Evolutionary conservation across 805 yeast species (phyloP).

Genomic region (Metschnikowia kofuensis): DNA sequence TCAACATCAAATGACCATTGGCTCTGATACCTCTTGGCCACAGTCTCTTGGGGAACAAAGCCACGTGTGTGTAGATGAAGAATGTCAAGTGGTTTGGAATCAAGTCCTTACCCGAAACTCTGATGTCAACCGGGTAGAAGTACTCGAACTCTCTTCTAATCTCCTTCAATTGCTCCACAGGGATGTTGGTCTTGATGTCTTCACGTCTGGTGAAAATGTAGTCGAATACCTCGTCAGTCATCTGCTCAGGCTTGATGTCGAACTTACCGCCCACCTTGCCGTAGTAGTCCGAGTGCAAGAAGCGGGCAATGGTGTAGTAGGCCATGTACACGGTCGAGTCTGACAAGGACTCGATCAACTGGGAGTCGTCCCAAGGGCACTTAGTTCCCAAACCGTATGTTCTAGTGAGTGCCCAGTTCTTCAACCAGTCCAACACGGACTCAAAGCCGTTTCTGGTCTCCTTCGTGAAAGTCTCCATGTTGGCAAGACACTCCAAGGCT

Average conservation of each 20-base stretch:
- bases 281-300: constrained; percentile 81
- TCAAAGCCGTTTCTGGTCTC: constrained; percentile 92
- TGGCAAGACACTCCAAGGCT: constrained; percentile 73
- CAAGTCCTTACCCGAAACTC: constrained; percentile 94
- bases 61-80: constrained; percentile 89
- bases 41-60: constrained; percentile 81
- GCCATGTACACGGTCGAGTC: constrained; percentile 97
- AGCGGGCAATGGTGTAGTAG: constrained; percentile 84
- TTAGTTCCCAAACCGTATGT: constrained; percentile 93
- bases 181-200: constrained; percentile 53
- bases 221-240: constrained; percentile 93
- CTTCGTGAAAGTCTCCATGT: constrained; percentile 73
- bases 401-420: constrained; percentile 98
- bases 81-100: constrained; percentile 96
- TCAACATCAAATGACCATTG: constrained; percentile 92
- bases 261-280: constrained; percentile 75
- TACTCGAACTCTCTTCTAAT: constrained; percentile 94
- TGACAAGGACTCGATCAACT: constrained; percentile 89
- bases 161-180: constrained; percentile 59
- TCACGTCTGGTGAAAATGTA: constrained; percentile 79
- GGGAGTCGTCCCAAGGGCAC: constrained; percentile 95
- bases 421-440: constrained; percentile 92
- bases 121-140: constrained; percentile 91
- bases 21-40: constrained; percentile 96
- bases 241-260: constrained; percentile 70